A percentile compares a stretch with the other conserved stretches of the same genome.
These are phyloP conservation scores for Aphanomyces euteiches DNA, from an alignment of 352 stramenopile species.

Conservation along the genomic window DNA sequence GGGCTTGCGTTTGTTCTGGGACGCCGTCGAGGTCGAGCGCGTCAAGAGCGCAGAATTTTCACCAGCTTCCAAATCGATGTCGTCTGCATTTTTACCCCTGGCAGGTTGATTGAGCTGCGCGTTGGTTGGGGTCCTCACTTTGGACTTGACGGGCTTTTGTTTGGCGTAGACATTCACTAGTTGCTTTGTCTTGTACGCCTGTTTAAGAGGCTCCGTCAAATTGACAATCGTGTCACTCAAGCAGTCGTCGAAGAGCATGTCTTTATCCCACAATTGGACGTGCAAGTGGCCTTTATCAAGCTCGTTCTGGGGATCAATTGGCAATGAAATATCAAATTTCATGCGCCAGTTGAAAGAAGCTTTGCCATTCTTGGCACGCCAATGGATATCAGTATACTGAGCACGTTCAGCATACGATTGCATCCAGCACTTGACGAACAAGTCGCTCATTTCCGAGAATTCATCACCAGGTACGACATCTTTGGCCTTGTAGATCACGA, in stretches of 20 bases:
- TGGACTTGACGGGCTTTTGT: slow-evolving; percentile 44
- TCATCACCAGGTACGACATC: slow-evolving; percentile 76
- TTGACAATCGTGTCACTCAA: slow-evolving; percentile 71
- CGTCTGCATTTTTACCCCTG: background rate
- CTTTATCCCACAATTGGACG: slow-evolving; percentile 78
- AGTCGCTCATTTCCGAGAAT: slow-evolving; percentile 83
- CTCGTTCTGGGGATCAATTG: slow-evolving; percentile 62
- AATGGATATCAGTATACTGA: slow-evolving; percentile 88
- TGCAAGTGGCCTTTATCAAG: slow-evolving; percentile 58
- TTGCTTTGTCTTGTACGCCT: slow-evolving; percentile 63
- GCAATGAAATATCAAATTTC: slow-evolving; percentile 87
- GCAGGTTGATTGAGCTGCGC: background rate
- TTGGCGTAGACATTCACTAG: slow-evolving; percentile 73
- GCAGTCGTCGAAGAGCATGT: slow-evolving; percentile 73
- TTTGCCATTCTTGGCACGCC: slow-evolving; percentile 81
- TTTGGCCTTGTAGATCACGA: slow-evolving; percentile 89
- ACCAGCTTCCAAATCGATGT: slow-evolving; percentile 17
- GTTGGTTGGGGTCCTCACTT: background rate
- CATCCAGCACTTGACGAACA: slow-evolving; percentile 89
- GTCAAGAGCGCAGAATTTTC: background rate
- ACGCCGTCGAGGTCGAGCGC: background rate
- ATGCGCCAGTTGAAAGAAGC: slow-evolving; percentile 90
- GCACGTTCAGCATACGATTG: slow-evolving; percentile 67
- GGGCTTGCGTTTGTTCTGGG: background rate
- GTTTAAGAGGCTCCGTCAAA: slow-evolving; percentile 56